phyloP scores from a whole-genome alignment of 2,329 filamentous ascomycete species.

The Bertia moriformis region DNA sequence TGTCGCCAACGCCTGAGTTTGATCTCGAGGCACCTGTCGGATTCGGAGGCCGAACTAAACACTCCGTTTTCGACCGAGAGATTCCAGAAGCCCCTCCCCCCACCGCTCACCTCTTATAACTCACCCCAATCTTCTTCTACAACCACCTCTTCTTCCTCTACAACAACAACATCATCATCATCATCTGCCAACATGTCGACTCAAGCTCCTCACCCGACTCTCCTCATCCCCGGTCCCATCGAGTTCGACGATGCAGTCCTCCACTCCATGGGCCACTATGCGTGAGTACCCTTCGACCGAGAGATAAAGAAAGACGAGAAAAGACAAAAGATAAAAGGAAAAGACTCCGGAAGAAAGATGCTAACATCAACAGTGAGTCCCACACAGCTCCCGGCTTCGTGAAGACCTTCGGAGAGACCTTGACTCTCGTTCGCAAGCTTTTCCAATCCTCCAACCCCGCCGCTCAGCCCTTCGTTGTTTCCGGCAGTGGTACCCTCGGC shows the following conservation, averaged over 20 bases:
- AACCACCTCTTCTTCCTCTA: slow-evolving; percentile 18
- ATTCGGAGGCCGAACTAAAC: slow-evolving; percentile 41
- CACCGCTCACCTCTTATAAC: no score
- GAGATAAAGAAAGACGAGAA: no score
- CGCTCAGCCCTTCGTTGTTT: slow-evolving; percentile 83
- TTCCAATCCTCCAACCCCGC: slow-evolving; percentile 76
- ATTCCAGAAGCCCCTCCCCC: no score
- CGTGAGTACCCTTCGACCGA: slow-evolving; percentile 15
- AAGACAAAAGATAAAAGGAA: no score
- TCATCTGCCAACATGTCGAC: background rate
- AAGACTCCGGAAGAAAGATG: no score
- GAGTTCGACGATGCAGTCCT: slow-evolving; percentile 97
- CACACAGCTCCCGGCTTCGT: slow-evolving; percentile 86
- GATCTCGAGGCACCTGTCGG: slow-evolving; percentile 46
- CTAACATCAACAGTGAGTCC: slow-evolving; percentile 44
- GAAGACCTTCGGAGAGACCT: slow-evolving; percentile 75
- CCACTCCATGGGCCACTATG: slow-evolving; percentile 87
- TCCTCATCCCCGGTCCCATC: slow-evolving; percentile 94
- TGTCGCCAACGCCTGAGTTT: slow-evolving; percentile 41
- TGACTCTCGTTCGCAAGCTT: slow-evolving; percentile 77
- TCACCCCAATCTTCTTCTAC: slow-evolving; percentile 28
- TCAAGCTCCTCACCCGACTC: slow-evolving; percentile 23
- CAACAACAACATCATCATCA: background rate
- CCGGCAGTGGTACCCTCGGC: slow-evolving; percentile 85
- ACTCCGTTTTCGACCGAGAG: slow-evolving; percentile 49